phyloP scores from a whole-genome alignment of 768 basidiomycete species.

The Boletus rex-veris region DNA sequence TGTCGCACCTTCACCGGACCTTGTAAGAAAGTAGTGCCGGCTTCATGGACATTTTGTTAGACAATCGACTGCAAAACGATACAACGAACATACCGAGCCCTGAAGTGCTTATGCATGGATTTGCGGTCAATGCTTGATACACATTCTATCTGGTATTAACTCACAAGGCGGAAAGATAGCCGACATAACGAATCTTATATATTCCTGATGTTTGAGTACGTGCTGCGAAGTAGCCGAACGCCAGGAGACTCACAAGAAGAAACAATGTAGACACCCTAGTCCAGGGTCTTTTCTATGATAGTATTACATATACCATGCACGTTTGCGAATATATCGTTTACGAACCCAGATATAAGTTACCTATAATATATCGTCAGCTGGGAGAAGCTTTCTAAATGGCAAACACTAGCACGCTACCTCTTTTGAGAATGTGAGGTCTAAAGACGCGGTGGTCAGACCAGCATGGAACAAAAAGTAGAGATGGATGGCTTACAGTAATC shows the following conservation, averaged over 20 bases:
- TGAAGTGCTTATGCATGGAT: background rate
- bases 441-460: background rate
- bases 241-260: too few relatives aligned
- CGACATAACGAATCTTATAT: conserved; percentile 1
- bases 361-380: background rate
- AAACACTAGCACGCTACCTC: background rate
- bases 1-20: background rate
- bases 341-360: conserved; percentile 2
- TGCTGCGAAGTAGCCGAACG: background rate
- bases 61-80: too few relatives aligned
- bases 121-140: background rate
- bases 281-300: background rate
- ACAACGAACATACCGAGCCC: background rate
- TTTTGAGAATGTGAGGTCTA: background rate
- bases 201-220: background rate
- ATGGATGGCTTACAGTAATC: too few relatives aligned
- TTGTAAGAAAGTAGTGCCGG: background rate
- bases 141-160: background rate
- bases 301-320: background rate
- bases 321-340: background rate
- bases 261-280: background rate
- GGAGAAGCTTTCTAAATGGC: background rate
- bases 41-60: background rate
- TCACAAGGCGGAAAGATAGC: background rate
- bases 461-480: background rate